Percentiles rank a stretch among this genome's conserved stretches.
Conservation (phyloP, 2,329 filamentous ascomycete genomes). For the Penicillium thymicola region DNA sequence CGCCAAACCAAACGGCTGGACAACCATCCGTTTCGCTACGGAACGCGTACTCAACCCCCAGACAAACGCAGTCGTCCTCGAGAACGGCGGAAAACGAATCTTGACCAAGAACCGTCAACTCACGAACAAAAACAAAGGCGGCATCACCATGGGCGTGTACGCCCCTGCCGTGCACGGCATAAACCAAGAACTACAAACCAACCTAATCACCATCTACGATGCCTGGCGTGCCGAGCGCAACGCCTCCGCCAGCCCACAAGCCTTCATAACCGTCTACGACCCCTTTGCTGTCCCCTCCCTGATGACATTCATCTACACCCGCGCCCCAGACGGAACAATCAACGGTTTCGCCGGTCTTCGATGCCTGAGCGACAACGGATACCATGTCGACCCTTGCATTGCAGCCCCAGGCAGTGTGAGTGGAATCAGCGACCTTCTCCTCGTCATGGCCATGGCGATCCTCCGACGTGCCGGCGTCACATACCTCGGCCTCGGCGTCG, state of each 20-base stretch:
- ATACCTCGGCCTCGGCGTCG: slow-evolving; percentile 41
- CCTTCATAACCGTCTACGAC: slow-evolving; percentile 43
- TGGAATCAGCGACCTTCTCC: slow-evolving; percentile 40
- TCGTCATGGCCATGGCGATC: slow-evolving; percentile 39
- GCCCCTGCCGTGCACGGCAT: slow-evolving; percentile 29
- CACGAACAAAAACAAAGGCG: slow-evolving; percentile 34
- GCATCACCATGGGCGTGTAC: slow-evolving; percentile 36
- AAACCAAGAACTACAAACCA: slow-evolving; percentile 30
- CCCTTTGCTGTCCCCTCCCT: slow-evolving; percentile 38
- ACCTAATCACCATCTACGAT: slow-evolving; percentile 38
- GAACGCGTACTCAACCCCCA: slow-evolving; percentile 43
- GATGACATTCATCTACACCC: slow-evolving; percentile 44
- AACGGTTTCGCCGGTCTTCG: slow-evolving; percentile 43
- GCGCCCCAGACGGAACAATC: slow-evolving; percentile 24
- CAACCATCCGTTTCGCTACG: slow-evolving; percentile 38
- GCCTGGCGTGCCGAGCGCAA: slow-evolving; percentile 39
- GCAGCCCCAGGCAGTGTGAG: slow-evolving; percentile 33
- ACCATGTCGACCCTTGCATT: slow-evolving; percentile 44
- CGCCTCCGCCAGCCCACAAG: slow-evolving; percentile 29
- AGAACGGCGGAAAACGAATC: slow-evolving; percentile 38
- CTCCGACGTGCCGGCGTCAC: slow-evolving; percentile 32
- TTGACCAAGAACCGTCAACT: slow-evolving; percentile 38
- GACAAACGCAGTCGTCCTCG: slow-evolving; percentile 39
- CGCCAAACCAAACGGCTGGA: slow-evolving; percentile 30
- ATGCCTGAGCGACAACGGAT: slow-evolving; percentile 37